Percentiles rank a stretch among this genome's conserved stretches.
Conservation (phyloP, 2,329 filamentous ascomycete species). For the Fusarium sublunatum region DNA sequence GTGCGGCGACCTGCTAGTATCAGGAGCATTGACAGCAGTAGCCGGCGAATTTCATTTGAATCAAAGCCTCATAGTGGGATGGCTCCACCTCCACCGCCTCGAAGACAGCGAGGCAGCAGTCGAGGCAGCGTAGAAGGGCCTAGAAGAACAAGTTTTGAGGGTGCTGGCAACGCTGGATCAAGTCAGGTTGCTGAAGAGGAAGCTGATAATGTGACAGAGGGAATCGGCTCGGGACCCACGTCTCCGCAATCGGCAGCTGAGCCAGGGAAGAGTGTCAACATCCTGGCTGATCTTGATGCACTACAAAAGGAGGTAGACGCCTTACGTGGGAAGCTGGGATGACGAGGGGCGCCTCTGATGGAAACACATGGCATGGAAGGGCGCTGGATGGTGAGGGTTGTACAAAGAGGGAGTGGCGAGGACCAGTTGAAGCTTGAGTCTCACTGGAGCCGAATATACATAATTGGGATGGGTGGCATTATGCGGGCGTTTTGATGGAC, state of each 20-base stretch:
- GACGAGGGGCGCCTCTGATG: conserved; percentile 18
- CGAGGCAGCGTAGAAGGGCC: conserved; percentile 56
- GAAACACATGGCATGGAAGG: conserved; percentile 5
- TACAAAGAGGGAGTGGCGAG: conserved; percentile 19
- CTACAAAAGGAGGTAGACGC: conserved; percentile 82
- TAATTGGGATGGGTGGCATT: conserved; percentile 23
- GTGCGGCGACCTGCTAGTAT: conserved; percentile 59
- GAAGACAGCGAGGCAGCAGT: conserved; percentile 61
- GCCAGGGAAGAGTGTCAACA: conserved; percentile 61
- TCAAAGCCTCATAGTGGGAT: conserved; percentile 46
- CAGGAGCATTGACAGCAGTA: conserved; percentile 54
- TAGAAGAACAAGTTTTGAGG: conserved; percentile 51
- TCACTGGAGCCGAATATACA: conserved; percentile 19
- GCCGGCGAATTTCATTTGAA: conserved; percentile 46
- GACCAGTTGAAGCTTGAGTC: conserved; percentile 17
- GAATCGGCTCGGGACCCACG: conserved; percentile 22
- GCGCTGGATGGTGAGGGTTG: conserved; percentile 15
- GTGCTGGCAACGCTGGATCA: conserved; percentile 34
- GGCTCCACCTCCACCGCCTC: conserved; percentile 61
- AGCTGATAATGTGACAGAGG: conserved; percentile 7
- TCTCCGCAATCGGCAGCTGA: conserved; percentile 37
- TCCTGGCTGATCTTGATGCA: conserved; percentile 77
- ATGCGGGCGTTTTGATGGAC: conserved; percentile 37
- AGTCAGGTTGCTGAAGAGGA: conserved; percentile 36
- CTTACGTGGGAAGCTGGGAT: conserved; percentile 54